Evolutionary conservation across 257 asterid species (phyloP), one percentile per base, ranked within the genome.

Genomic region (Solanum pinnatisectum): DNA sequence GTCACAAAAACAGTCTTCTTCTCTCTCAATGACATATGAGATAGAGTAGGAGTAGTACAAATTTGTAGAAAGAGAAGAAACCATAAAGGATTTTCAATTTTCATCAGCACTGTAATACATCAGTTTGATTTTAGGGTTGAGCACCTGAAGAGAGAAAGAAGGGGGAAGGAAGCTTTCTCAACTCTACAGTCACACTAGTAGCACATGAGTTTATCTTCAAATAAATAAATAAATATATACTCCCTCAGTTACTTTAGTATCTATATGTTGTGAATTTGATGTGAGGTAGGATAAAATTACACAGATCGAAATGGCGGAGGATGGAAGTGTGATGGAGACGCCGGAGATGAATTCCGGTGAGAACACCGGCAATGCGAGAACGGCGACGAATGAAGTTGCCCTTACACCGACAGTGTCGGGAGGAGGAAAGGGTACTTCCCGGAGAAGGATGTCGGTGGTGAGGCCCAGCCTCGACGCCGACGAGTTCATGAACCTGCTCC

Each of bases 401-500:
- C 56, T 27, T 74, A 32, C 88, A 84, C 79, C 81, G 74, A 70
- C 89, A 87, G 94, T 91, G 92, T 94, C 98, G 95, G 94, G 91
- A 76, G 93, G 67, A 25, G 85, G 88, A 91, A 89, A 87, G 93
- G 67, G 67, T 59, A 59, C 67, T 44, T 81, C 93, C 86, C 89
- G 94, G 88, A 92, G 99, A 93, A 92, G 98, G 91, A 93, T 96
- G 90, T 92, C 95, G 92, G 91, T 95, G 90, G 91, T 93, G 89
- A 93, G 99, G 92, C 98, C 95, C 15, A 96, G 99, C 77, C 89
- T 95, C 35, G 99, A 97, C 87, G 96, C 98, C 27, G 99, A 97
- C 56, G 99, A 97, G 91, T 96, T 97, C 86, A 88, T 97, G 46
- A 97, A 94, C 92, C 88, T 96, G 88, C 95, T 97, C 85, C 99